Evolutionary conservation across 2,329 filamentous ascomycete species (phyloP).

Genomic region (Pseudocercospora fuligena): DNA sequence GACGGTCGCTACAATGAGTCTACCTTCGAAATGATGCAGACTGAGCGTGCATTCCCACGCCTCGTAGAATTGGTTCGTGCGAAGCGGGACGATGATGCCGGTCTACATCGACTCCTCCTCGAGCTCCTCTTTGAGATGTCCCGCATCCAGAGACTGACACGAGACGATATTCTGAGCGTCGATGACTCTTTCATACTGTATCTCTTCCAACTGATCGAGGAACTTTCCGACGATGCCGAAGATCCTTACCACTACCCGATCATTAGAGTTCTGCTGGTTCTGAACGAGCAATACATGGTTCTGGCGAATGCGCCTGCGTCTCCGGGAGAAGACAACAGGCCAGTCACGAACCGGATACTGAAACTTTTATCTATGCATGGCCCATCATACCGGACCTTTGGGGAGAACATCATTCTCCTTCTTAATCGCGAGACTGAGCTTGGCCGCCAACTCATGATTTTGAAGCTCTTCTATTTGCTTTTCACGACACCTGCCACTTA

Average conservation of each 20-base stretch:
- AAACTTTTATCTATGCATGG: constrained; percentile 86
- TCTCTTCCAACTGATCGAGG: constrained; percentile 86
- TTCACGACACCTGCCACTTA: constrained; percentile 91
- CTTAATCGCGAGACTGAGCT: constrained; percentile 94
- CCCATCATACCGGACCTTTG: constrained; percentile 86
- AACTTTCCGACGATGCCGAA: constrained; percentile 80
- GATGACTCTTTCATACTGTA: constrained; percentile 81
- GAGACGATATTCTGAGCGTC: constrained; percentile 72
- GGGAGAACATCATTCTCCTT: constrained; percentile 93
- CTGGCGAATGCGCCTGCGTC: constrained; percentile 65
- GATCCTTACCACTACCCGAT: constrained; percentile 97
- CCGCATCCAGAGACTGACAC: constrained; percentile 79
- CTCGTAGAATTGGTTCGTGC: constrained; percentile 80
- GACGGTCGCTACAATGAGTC: constrained; percentile 80
- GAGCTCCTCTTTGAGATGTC: constrained; percentile 97
- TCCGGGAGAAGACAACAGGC: constrained; percentile 45
- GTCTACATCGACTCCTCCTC: constrained; percentile 77
- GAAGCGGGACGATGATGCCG: constrained; percentile 46
- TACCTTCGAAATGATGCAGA: constrained; percentile 85
- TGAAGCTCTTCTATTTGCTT: constrained; percentile 92
- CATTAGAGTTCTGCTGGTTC: constrained; percentile 89
- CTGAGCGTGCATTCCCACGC: constrained; percentile 80
- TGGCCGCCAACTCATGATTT: constrained; percentile 89
- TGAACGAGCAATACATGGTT: constrained; percentile 96
- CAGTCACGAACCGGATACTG: constrained; percentile 88